Evolutionary conservation across 805 yeast species (phyloP).

Genomic region (Candida krabiensis): DNA sequence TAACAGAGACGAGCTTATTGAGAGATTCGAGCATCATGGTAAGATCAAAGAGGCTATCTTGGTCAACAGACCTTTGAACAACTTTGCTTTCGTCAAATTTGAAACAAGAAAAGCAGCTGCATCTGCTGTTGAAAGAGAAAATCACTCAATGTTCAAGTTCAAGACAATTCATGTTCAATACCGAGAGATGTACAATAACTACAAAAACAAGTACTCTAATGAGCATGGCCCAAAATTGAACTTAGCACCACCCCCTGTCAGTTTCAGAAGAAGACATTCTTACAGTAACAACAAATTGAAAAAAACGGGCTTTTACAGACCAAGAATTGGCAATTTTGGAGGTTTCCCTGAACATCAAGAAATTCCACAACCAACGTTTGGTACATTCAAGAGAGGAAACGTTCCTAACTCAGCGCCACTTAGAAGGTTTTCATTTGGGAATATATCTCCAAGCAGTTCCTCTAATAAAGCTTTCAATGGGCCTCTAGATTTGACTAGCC

Average conservation of each 20-base stretch:
- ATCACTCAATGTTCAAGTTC: constrained; percentile 71
- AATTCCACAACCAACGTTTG: constrained; percentile 10
- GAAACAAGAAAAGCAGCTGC: constrained; percentile 73
- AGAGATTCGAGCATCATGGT: constrained; percentile 70
- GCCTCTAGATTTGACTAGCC: constrained; percentile 15
- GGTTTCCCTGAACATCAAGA: constrained; percentile 18
- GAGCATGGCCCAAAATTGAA: constrained; percentile 28
- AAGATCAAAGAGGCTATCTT: constrained; percentile 55
- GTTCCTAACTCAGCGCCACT: constrained; percentile 14
- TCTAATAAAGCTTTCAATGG: constrained; percentile 16
- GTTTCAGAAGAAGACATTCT: constrained; percentile 47
- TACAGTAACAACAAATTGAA: constrained; percentile 14
- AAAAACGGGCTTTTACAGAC: constrained; percentile 16
- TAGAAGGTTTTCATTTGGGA: constrained; percentile 20
- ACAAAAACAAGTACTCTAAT: constrained; percentile 30
- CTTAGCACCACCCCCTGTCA: constrained; percentile 83
- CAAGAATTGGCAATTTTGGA: constrained; percentile 18
- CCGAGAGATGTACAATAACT: constrained; percentile 54
- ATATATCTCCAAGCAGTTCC: constrained; percentile 14
- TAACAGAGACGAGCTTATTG: constrained; percentile 52
- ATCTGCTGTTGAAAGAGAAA: constrained; percentile 81
- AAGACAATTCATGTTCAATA: constrained; percentile 85
- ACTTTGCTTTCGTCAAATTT: constrained; percentile 75
- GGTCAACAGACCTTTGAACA: constrained; percentile 48
- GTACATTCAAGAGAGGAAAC: constrained; percentile 7